These are phyloP conservation scores for Fusarium sp. DNA, from an alignment of 2,329 filamentous ascomycete genomes.

Conservation along the genomic window DNA sequence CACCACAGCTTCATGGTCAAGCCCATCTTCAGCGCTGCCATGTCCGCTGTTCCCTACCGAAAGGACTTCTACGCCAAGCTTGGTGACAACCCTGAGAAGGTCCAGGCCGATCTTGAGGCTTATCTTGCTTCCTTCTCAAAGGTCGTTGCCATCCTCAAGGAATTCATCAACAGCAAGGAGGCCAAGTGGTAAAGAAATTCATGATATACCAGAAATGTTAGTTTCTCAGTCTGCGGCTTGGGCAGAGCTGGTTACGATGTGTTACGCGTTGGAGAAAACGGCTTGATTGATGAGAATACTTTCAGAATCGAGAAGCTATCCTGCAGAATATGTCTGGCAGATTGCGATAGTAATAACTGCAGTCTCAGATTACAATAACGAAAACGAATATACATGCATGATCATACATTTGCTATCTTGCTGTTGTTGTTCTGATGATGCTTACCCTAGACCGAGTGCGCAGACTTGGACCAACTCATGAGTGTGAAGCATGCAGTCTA, in stretches of 20 bases:
- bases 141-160: constrained; percentile 77
- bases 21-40: constrained; percentile 90
- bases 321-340: constrained; percentile 5
- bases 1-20: constrained; percentile 91
- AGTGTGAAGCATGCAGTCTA: background rate
- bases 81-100: constrained; percentile 70
- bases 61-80: constrained; percentile 94
- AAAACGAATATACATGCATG: constrained; percentile 26
- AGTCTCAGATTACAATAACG: constrained; percentile 19
- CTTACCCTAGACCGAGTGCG: background rate
- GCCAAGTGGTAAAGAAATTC: constrained; percentile 61
- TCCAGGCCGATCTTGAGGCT: constrained; percentile 67
- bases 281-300: constrained; percentile 15
- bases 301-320: constrained; percentile 6
- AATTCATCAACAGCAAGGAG: constrained; percentile 63
- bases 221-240: background rate
- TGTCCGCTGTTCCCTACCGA: constrained; percentile 91
- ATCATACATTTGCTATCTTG: background rate
- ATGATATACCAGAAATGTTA: constrained; percentile 1
- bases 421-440: background rate
- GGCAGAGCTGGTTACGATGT: constrained; percentile 5
- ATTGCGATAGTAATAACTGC: background rate
- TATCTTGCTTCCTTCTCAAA: constrained; percentile 84
- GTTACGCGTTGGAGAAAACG: constrained; percentile 11
- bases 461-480: background rate